phyloP scores from a whole-genome alignment of 768 basidiomycete species.

The Russula dissimulans region DNA sequence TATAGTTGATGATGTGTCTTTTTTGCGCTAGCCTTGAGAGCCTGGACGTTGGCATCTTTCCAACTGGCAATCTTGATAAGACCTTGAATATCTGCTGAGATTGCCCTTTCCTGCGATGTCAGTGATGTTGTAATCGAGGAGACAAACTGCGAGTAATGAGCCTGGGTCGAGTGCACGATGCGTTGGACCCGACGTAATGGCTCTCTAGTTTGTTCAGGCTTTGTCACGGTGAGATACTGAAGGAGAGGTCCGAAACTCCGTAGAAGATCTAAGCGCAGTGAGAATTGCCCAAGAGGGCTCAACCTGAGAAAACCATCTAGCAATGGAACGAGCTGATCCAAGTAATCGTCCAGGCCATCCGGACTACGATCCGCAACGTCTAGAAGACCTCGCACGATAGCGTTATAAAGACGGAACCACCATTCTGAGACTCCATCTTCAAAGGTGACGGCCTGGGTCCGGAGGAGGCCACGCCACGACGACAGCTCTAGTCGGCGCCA shows the following conservation, averaged over 20 bases:
- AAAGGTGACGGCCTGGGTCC: slow-evolving; percentile 50
- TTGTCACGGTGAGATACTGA: slow-evolving; percentile 27
- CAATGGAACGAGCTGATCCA: slow-evolving; percentile 61
- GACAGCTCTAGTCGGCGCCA: slow-evolving; percentile 88
- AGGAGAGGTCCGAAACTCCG: slow-evolving; percentile 54
- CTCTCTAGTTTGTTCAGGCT: slow-evolving; percentile 26
- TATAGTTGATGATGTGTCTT: slow-evolving; percentile 86
- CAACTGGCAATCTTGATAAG: slow-evolving; percentile 96
- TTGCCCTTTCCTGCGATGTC: slow-evolving; percentile 39
- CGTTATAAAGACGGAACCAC: slow-evolving; percentile 90
- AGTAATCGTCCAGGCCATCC: slow-evolving; percentile 39
- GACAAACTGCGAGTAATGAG: slow-evolving; percentile 57
- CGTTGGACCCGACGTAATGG: slow-evolving; percentile 42
- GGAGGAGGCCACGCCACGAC: slow-evolving; percentile 76
- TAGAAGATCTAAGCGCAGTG: slow-evolving; percentile 56
- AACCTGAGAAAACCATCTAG: slow-evolving; percentile 70
- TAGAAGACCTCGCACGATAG: slow-evolving; percentile 53
- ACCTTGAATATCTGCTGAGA: slow-evolving; percentile 76
- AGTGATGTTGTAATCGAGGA: slow-evolving; percentile 40
- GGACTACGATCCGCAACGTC: slow-evolving; percentile 36
- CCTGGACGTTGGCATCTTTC: slow-evolving; percentile 95
- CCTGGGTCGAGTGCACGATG: slow-evolving; percentile 51
- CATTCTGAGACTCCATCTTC: slow-evolving; percentile 48
- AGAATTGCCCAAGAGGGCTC: slow-evolving; percentile 80
- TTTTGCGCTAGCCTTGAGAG: slow-evolving; percentile 84